A percentile compares a stretch with the other conserved stretches of the same genome.
Conservation (phyloP, 2,329 filamentous ascomycete species). For the Zymoseptoria brevis region DNA sequence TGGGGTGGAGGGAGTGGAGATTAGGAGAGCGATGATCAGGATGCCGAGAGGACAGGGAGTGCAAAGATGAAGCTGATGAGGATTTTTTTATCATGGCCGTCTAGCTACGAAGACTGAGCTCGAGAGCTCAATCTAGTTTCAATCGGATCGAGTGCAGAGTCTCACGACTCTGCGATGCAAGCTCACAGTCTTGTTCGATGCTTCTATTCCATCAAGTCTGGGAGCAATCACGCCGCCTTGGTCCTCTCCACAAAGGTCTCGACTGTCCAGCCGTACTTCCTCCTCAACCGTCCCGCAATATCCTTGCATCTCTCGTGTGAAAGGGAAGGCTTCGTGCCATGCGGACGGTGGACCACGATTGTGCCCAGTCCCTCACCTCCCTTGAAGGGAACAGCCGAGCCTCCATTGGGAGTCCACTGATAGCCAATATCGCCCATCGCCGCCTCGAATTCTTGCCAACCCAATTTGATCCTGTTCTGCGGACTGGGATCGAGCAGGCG, state of each 20-base stretch:
- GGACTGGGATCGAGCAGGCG: constrained; percentile 1
- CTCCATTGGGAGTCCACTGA: constrained; percentile 6
- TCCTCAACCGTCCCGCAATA: constrained; percentile 24
- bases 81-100: too few species aligned
- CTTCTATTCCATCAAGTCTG: too few species aligned
- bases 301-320: constrained; percentile 22
- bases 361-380: background rate
- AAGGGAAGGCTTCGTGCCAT: constrained; percentile 20
- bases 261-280: constrained; percentile 24
- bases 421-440: constrained; percentile 14
- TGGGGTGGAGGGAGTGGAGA: constrained; percentile 17
- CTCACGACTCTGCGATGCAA: too few species aligned
- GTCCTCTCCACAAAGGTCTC: constrained; percentile 15
- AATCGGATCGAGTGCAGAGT: too few species aligned
- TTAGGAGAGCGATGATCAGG: constrained; percentile 13
- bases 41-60: constrained; percentile 1
- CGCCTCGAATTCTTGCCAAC: constrained; percentile 10
- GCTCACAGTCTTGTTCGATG: too few species aligned
- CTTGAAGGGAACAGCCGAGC: constrained; percentile 15
- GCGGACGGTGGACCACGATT: constrained; percentile 24
- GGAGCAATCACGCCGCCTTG: background rate
- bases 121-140: too few species aligned
- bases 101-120: too few species aligned
- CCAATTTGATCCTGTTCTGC: background rate
- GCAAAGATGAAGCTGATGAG: too few species aligned